Evolutionary conservation across 805 yeast species (phyloP).

Genomic region (Kodamaea jinghongensis): DNA sequence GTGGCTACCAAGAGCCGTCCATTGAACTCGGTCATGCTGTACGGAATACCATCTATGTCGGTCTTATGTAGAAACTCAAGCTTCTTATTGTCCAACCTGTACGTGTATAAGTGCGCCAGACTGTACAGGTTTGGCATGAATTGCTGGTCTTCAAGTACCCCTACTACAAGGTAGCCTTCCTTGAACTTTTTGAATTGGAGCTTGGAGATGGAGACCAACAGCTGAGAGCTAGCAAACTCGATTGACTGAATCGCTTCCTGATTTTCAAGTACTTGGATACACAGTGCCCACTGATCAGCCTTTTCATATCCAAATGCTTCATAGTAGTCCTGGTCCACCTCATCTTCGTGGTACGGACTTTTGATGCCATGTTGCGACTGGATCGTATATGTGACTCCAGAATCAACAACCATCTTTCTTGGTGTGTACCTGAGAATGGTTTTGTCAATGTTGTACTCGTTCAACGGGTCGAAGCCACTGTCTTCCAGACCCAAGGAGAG

Average conservation of each 20-base stretch:
- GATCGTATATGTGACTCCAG: conserved; percentile 34
- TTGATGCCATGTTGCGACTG: conserved; percentile 44
- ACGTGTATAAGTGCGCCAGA: conserved; percentile 35
- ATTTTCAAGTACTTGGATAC: conserved; percentile 45
- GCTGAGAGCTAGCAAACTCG: conserved; percentile 44
- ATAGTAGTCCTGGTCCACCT: conserved; percentile 18
- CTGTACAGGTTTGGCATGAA: conserved; percentile 26
- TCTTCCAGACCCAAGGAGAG: conserved; percentile 50
- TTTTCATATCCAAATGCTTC: conserved; percentile 47
- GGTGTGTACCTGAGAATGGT: conserved; percentile 53
- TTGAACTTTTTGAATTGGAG: conserved; percentile 25
- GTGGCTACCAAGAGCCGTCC: conserved; percentile 62
- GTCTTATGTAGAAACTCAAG: conserved; percentile 57
- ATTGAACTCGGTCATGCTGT: conserved; percentile 50
- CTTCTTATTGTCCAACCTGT: conserved; percentile 24
- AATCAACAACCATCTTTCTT: conserved; percentile 33
- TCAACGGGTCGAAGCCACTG: conserved; percentile 22
- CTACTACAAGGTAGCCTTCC: conserved; percentile 43
- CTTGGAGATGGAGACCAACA: conserved; percentile 39
- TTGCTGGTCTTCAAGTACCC: conserved; percentile 32
- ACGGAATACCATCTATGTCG: conserved; percentile 43
- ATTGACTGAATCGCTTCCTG: conserved; percentile 39
- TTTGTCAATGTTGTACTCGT: conserved; percentile 28
- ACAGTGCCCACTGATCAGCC: conserved; percentile 46
- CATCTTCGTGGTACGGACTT: conserved; percentile 24